Conservation (phyloP, 768 basidiomycete genomes). For the Macrocybe gigantea region DNA sequence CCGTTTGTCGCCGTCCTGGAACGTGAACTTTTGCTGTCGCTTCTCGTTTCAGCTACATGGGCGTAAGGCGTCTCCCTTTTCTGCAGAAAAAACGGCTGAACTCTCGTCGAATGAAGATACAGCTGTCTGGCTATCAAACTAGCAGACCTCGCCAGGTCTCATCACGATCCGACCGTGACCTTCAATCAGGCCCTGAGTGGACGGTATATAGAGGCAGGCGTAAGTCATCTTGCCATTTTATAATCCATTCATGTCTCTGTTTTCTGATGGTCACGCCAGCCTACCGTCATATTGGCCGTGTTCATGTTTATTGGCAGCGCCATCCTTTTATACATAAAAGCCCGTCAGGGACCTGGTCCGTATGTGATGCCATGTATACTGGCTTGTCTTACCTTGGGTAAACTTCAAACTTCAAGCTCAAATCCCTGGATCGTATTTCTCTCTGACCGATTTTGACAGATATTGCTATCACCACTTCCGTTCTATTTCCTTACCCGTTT, state of each 20-base stretch:
- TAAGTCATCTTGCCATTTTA: conserved; percentile 11
- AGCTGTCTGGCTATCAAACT: conserved; percentile 58
- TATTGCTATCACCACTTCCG: conserved; percentile 50
- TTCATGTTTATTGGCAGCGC: conserved; percentile 61
- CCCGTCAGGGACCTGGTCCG: conserved; percentile 57
- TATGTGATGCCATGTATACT: conserved; percentile 52
- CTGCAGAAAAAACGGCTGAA: background rate
- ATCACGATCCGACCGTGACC: conserved; percentile 32
- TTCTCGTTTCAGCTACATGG: conserved; percentile 47
- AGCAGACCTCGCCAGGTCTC: conserved; percentile 47
- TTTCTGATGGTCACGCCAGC: conserved; percentile 22
- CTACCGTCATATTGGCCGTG: conserved; percentile 50
- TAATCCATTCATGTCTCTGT: background rate
- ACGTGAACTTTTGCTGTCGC: conserved; percentile 50
- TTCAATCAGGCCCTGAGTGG: conserved; percentile 39
- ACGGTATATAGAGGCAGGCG: conserved; percentile 47
- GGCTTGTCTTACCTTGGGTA: conserved; percentile 55
- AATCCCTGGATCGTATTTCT: background rate
- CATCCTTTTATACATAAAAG: conserved; percentile 54
- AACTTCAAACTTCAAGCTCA: conserved; percentile 10
- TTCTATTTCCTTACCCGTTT: conserved; percentile 59
- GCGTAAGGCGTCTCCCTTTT: conserved; percentile 39
- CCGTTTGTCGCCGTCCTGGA: conserved; percentile 67
- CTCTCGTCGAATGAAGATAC: conserved; percentile 40
- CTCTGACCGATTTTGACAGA: conserved; percentile 28